Evolutionary conservation across 805 yeast genomes (phyloP), one percentile per base, ranked within the genome.

Genomic region (Millerago galiae): DNA sequence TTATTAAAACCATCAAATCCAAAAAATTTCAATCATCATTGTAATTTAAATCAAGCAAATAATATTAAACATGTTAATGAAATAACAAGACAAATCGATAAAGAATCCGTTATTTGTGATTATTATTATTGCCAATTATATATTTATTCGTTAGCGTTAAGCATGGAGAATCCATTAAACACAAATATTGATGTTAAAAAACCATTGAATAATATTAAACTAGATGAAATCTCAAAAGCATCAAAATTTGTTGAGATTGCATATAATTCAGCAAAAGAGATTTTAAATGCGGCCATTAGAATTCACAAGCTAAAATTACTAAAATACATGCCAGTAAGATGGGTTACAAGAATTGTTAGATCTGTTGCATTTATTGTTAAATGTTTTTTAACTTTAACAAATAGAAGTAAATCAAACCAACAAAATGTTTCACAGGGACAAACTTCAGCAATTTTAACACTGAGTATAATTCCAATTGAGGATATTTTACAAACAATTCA

Each of bases 361-460:
- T 86, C 96, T 0, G 88, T 88, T 11, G 93, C 96, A 2, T 90
- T 89, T 58, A 74, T 91, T 41, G 93, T 91, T 12, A 91, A 90
- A 62, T 85, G 95, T 55, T 79, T 86, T 55, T 59, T 83, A 49
- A 81, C 87, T 0, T 65, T 83, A 25, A 76, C 84, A 0, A 55
- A 60, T 26, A 46, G 48, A 16, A 44, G 35, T 39, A 35, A 46
- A 43, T 21, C 24, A 21, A 14, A 45, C 17, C 44, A 42, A 34
- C 29, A 43, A 18, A 55, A 52, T 15, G 45, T 47, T 14, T 33
- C 45, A 10, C 35, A 34, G 13, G 73, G 71, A 48, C 58, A 61
- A 38, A 56, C 64, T 1, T 68, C 76, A 6, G 69, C 80, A 0
- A 68, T 79, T 17, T 55, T 83, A 36, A 73, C 79, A 8, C 25